These are phyloP conservation scores for Jatropha curcas DNA, from an alignment of 345 rosid genomes.

Conservation along the genomic window DNA sequence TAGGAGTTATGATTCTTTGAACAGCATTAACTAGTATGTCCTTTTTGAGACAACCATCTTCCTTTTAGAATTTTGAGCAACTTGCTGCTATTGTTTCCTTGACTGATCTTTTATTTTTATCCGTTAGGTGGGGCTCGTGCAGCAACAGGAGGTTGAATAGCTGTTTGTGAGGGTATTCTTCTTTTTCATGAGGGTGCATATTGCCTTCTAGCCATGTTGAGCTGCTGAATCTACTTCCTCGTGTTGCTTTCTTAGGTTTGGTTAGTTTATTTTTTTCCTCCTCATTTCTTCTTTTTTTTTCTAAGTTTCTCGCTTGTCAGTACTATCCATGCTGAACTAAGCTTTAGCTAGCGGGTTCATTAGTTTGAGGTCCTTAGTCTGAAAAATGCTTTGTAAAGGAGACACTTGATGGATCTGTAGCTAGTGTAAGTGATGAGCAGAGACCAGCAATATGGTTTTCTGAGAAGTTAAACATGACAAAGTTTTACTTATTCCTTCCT, in stretches of 20 bases:
- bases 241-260: slow-evolving; percentile 37
- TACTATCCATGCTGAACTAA: slow-evolving; percentile 26
- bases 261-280: slow-evolving; percentile 15
- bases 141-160: slow-evolving; percentile 49
- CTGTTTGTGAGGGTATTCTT: slow-evolving; percentile 21
- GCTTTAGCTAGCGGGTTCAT: slow-evolving; percentile 11
- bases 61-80: not conserved
- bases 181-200: slow-evolving; percentile 25
- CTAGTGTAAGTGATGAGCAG: slow-evolving; percentile 6
- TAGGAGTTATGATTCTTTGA: no score
- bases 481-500: not conserved
- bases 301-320: slow-evolving; percentile 7
- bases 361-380: slow-evolving; percentile 19
- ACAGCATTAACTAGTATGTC: no score
- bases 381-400: slow-evolving; percentile 24
- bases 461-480: slow-evolving; percentile 1
- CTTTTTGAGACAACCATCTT: not conserved
- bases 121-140: slow-evolving; percentile 46
- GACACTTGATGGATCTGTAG: slow-evolving; percentile 24
- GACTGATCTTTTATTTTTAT: slow-evolving; percentile 21
- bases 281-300: not conserved
- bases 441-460: slow-evolving; percentile 1
- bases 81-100: not conserved
- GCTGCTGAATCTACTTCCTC: slow-evolving; percentile 42
- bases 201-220: slow-evolving; percentile 37